phyloP scores from a whole-genome alignment of 148 eudicot genomes.

The Rheum nobile region DNA sequence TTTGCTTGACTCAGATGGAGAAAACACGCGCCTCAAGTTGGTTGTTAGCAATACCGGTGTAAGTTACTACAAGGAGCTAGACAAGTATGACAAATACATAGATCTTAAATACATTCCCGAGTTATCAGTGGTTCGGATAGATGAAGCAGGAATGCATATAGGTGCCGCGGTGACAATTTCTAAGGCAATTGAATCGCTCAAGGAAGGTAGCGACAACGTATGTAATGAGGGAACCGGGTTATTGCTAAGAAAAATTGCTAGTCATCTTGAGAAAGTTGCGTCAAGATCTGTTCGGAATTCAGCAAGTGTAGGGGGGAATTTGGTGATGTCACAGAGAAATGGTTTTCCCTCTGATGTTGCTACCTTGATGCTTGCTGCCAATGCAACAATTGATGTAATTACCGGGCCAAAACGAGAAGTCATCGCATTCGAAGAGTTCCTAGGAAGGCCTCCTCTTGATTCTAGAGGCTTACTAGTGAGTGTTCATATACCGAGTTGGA shows the following conservation, averaged over 20 bases:
- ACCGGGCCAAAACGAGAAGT: conserved; percentile 25
- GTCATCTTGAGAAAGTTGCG: conserved; percentile 79
- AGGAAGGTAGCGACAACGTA: conserved; percentile 18
- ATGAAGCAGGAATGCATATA: conserved; percentile 37
- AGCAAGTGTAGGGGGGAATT: conserved; percentile 90
- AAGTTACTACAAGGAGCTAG: conserved; percentile 73
- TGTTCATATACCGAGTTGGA: conserved; percentile 47
- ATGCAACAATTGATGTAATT: conserved; percentile 40
- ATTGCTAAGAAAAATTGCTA: conserved; percentile 43
- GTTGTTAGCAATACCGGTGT: conserved; percentile 76
- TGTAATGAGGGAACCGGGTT: conserved; percentile 8
- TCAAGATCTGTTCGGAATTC: conserved; percentile 58
- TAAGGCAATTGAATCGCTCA: conserved; percentile 42
- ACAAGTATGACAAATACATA: conserved; percentile 41
- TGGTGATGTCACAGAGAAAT: conserved; percentile 79
- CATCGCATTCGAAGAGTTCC: conserved; percentile 55
- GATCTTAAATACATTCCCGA: conserved; percentile 66
- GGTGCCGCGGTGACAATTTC: conserved; percentile 85
- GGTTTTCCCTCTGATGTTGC: conserved; percentile 81
- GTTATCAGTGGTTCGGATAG: conserved; percentile 41
- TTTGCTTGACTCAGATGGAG: conserved; percentile 13
- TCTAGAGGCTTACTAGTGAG: conserved; percentile 41
- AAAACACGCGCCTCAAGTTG: conserved; percentile 18
- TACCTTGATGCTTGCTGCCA: conserved; percentile 66
- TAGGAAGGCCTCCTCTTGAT: conserved; percentile 50